Evolutionary conservation across 2,329 filamentous ascomycete species (phyloP), one percentile per base, ranked within the genome.

Genomic region (Pseudogymnoascus verrucosus): DNA sequence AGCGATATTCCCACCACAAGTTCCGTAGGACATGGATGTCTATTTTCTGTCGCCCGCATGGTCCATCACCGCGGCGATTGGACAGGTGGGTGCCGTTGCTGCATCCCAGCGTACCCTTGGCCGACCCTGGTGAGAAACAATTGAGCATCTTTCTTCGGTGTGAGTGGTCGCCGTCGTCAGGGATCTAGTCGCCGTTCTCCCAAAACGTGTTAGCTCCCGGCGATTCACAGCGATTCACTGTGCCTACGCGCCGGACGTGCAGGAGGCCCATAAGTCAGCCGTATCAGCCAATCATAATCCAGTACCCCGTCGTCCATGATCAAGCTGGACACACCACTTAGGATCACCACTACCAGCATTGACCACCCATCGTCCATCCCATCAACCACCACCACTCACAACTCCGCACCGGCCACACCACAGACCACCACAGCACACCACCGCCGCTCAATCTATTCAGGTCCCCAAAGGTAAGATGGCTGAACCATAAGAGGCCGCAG

Each of bases 401-500:
- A 60, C 44, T 12, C 37, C 39, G 19, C 39, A 16, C 5, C 10
- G 28, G 7, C 28, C 8, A 11, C 28, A 31, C 37, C 39, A 19
- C 40, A 12, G 19, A 12, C 4, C 21, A 47, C 42, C n/a, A 54
- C 40, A 40, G 44, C 40, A 60, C 39, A 37, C 47, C 6, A 16
- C 44, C 44, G 28, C 10, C 28, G 2, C 5, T 19, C 36, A 19
- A 42, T 19, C 39, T 19, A 42, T 19, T 14, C 44, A 40, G 26
- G n/a, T 65, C 61, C 11, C 31, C 11, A 37, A 42, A 60, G 60
- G 37, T 64, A 60, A 51, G 51, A 65, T 12, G 51, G 64, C 62
- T 63, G 69, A 64, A 62, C 61, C 68, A 70, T 71, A 73, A 73
- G 73, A 71, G 67, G 54, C 62, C 65, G 61, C 64, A 63, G 65